Percentiles rank a stretch among this genome's conserved stretches.
Conservation (phyloP, 257 asterid genomes). For the Solanum okadae region DNA sequence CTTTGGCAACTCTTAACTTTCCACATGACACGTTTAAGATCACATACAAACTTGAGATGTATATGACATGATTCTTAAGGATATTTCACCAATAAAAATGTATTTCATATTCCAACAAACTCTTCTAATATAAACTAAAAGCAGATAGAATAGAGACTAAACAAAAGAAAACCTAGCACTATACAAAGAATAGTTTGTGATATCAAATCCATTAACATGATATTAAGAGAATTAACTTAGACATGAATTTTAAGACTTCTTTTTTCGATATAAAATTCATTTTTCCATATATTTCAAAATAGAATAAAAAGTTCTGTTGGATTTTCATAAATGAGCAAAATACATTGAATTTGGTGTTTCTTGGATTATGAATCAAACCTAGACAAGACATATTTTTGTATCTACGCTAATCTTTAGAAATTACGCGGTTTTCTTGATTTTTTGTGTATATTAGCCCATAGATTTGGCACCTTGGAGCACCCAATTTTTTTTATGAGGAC, state of each 20-base stretch:
- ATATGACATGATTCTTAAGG: background rate
- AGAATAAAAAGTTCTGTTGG: too few species aligned
- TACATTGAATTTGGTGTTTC: too few species aligned
- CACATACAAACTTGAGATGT: background rate
- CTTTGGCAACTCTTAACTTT: background rate
- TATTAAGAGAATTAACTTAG: background rate
- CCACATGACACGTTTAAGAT: background rate
- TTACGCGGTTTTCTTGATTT: too few species aligned
- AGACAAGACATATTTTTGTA: too few species aligned
- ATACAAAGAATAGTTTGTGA: background rate
- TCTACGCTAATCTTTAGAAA: too few species aligned
- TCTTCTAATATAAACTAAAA: background rate
- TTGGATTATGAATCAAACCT: too few species aligned
- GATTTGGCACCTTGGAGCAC: too few species aligned
- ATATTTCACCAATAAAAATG: background rate
- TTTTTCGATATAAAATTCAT: too few species aligned
- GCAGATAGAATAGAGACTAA: too few species aligned
- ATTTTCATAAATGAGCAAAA: too few species aligned
- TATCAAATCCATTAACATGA: background rate
- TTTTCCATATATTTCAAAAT: background rate
- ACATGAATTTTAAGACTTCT: background rate
- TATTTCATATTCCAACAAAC: background rate
- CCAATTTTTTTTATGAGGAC: too few species aligned
- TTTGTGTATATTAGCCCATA: too few species aligned
- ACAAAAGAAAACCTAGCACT: background rate